Conservation (phyloP, 2,329 filamentous ascomycete species). For the Phoma sp. region DNA sequence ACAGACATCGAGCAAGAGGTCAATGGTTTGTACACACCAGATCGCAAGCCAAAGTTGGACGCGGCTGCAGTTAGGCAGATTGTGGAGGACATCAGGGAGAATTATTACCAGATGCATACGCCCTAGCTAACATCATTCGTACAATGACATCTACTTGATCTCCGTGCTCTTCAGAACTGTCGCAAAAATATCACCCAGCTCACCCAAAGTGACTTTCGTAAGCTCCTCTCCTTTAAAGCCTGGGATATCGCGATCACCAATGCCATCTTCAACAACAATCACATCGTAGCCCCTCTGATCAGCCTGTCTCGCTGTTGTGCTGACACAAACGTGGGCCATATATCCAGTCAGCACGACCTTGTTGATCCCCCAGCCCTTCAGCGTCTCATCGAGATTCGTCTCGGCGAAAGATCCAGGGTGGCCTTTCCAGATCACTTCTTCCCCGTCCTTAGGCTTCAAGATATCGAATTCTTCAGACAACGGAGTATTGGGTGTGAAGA, state of each 20-base stretch:
- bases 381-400: slow-evolving; percentile 61
- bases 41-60: slow-evolving; percentile 65
- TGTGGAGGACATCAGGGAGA: slow-evolving; percentile 54
- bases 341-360: slow-evolving; percentile 67
- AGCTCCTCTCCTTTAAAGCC: slow-evolving; percentile 62
- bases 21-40: slow-evolving; percentile 69
- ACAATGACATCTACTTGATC: slow-evolving; percentile 35
- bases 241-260: slow-evolving; percentile 70
- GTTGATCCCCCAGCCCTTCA: slow-evolving; percentile 57
- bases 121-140: neutral
- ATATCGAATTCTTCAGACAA: slow-evolving; percentile 66
- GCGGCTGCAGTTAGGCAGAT: slow-evolving; percentile 62
- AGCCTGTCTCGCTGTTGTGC: slow-evolving; percentile 66
- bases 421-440: slow-evolving; percentile 62
- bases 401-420: slow-evolving; percentile 64
- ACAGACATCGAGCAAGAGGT: slow-evolving; percentile 70
- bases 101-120: slow-evolving; percentile 29
- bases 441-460: slow-evolving; percentile 57
- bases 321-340: slow-evolving; percentile 69
- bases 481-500: slow-evolving; percentile 67
- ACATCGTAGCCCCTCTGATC: slow-evolving; percentile 67
- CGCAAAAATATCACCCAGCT: slow-evolving; percentile 67
- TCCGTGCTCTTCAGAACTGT: slow-evolving; percentile 61
- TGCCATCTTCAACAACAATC: slow-evolving; percentile 63
- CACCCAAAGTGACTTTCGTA: slow-evolving; percentile 54